These are phyloP conservation scores for Nigrograna mackinnonii DNA, from an alignment of 2,329 filamentous ascomycete species.

Conservation along the genomic window DNA sequence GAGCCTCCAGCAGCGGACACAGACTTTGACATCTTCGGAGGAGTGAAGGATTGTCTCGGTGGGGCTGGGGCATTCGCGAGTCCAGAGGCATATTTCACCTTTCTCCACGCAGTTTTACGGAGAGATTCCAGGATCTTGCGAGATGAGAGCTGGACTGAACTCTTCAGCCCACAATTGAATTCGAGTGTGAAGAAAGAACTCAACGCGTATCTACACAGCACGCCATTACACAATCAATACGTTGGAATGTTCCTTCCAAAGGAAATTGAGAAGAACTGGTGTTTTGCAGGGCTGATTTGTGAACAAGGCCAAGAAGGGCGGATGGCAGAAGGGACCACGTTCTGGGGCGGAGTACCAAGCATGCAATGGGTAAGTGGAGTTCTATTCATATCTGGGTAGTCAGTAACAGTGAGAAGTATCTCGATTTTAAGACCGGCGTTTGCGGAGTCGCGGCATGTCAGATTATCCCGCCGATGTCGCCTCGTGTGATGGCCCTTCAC, in stretches of 20 bases:
- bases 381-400: too few relatives aligned
- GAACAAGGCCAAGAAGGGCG: conserved; percentile 9
- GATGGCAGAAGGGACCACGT: conserved; percentile 10
- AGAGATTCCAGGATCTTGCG: conserved; percentile 6
- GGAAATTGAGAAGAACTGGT: conserved; percentile 11
- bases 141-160: conserved; percentile 2
- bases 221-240: conserved; percentile 10
- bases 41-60: conserved; percentile 9
- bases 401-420: conserved; percentile 6
- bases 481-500: conserved; percentile 7
- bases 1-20: conserved; percentile 1
- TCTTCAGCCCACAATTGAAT: conserved; percentile 11
- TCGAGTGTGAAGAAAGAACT: conserved; percentile 6
- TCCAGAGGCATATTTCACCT: conserved; percentile 8
- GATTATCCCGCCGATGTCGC: conserved; percentile 15
- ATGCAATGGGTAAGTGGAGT: conserved; percentile 11
- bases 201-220: conserved; percentile 9
- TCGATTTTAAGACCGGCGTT: conserved; percentile 9
- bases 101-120: conserved; percentile 10
- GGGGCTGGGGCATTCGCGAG: conserved; percentile 8
- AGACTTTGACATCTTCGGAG: conserved; percentile 5
- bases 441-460: conserved; percentile 14
- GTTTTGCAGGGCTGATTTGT: conserved; percentile 10
- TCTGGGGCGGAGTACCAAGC: conserved; percentile 11
- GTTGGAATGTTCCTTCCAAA: conserved; percentile 10